These are phyloP conservation scores for Magnaporthales sp. DNA, from an alignment of 2,329 filamentous ascomycete species.

Conservation along the genomic window DNA sequence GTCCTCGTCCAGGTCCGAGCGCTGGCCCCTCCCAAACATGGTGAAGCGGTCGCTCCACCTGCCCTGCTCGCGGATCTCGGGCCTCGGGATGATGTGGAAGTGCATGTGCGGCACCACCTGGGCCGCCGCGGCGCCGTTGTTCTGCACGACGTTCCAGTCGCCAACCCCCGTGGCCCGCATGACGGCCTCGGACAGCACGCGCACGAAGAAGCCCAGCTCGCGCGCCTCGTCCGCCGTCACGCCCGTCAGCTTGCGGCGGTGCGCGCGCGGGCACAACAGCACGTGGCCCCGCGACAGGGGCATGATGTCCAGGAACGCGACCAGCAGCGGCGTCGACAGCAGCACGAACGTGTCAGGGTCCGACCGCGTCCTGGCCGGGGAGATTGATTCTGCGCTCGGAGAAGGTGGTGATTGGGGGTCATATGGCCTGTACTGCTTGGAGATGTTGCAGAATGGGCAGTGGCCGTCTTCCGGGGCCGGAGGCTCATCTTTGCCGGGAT, in stretches of 20 bases:
- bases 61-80: slow-evolving; percentile 50
- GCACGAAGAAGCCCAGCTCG: slow-evolving; percentile 60
- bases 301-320: slow-evolving; percentile 91
- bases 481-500: not conserved
- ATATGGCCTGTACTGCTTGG: slow-evolving; percentile 37
- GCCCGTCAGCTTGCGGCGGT: slow-evolving; percentile 71
- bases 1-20: slow-evolving; percentile 69
- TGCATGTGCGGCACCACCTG: slow-evolving; percentile 93
- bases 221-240: slow-evolving; percentile 53
- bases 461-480: slow-evolving; percentile 5
- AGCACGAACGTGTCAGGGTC: slow-evolving; percentile 51
- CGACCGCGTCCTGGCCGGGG: slow-evolving; percentile 26
- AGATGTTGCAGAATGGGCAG: slow-evolving; percentile 58
- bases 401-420: slow-evolving; percentile 32
- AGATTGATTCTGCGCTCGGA: slow-evolving; percentile 23
- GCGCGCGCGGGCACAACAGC: slow-evolving; percentile 68
- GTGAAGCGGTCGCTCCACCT: slow-evolving; percentile 59
- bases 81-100: slow-evolving; percentile 87
- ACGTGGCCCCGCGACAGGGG: slow-evolving; percentile 79
- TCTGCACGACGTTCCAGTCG: slow-evolving; percentile 97
- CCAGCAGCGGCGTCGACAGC: slow-evolving; percentile 64
- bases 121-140: slow-evolving; percentile 81
- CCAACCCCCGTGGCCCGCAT: slow-evolving; percentile 58
- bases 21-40: slow-evolving; percentile 69
- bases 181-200: slow-evolving; percentile 64